A percentile compares a stretch with the other conserved stretches of the same genome.
These are phyloP conservation scores for Fraxinus platypoda DNA, from an alignment of 305 asterid species.

Conservation along the genomic window DNA sequence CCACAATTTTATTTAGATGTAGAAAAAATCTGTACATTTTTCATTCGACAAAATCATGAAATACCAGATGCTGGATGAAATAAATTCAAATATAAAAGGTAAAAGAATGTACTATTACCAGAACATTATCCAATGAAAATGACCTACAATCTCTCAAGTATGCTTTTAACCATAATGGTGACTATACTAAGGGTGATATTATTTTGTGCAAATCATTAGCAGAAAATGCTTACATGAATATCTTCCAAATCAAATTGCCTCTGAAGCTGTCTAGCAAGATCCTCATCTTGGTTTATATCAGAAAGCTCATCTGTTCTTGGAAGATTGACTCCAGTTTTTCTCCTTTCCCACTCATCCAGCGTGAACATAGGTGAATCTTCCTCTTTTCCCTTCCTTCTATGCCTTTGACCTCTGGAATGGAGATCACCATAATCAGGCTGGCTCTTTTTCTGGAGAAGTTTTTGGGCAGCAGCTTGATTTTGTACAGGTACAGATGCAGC, in stretches of 20 bases:
- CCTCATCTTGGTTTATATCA: conserved; percentile 64
- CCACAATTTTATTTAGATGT: neutral
- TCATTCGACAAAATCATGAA: neutral
- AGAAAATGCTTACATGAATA: conserved; percentile 48
- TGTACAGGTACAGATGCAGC: conserved; percentile 74
- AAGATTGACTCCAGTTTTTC: conserved; percentile 46
- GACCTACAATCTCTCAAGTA: neutral
- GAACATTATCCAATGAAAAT: neutral
- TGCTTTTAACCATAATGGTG: conserved; percentile 3
- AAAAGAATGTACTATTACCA: conserved; percentile 9
- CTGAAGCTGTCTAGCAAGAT: conserved; percentile 81
- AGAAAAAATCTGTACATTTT: neutral
- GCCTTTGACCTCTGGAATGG: conserved; percentile 50
- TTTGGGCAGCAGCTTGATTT: conserved; percentile 93
- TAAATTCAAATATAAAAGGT: neutral
- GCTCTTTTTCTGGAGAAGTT: conserved; percentile 76
- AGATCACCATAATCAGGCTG: conserved; percentile 44
- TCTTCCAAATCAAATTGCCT: conserved; percentile 79
- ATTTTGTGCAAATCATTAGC: conserved; percentile 17
- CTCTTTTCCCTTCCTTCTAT: conserved; percentile 49
- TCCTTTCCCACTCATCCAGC: conserved; percentile 86
- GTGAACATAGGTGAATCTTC: conserved; percentile 62
- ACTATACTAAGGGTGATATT: neutral
- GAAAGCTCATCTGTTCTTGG: conserved; percentile 32
- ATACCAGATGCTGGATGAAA: neutral